A percentile compares a stretch with the other conserved stretches of the same genome.
Conservation (phyloP, 2,329 filamentous ascomycete species). For the Microthyrium microscopicum region DNA sequence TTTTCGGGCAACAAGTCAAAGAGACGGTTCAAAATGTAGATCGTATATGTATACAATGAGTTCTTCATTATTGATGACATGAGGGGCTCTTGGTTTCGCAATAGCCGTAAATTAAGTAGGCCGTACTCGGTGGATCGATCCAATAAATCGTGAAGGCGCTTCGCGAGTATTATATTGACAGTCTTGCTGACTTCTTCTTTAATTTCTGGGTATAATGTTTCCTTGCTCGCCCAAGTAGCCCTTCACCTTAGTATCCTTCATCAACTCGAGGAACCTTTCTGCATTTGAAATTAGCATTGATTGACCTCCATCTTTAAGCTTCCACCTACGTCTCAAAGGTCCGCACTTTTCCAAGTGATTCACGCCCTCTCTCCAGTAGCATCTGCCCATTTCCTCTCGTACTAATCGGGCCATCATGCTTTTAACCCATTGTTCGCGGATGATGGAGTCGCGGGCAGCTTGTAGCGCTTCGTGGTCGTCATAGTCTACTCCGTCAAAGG, state of each 20-base stretch:
- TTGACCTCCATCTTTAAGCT: neutral
- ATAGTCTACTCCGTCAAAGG: conserved; percentile 76
- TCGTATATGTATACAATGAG: too few relatives aligned
- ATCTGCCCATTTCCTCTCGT: conserved; percentile 69
- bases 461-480: conserved; percentile 68
- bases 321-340: conserved; percentile 54
- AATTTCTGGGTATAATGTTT: too few relatives aligned
- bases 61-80: too few relatives aligned
- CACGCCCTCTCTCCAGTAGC: conserved; percentile 68
- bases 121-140: too few relatives aligned
- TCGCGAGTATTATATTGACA: too few relatives aligned
- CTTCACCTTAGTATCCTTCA: conserved; percentile 61
- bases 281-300: conserved; percentile 8
- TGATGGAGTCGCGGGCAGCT: conserved; percentile 64
- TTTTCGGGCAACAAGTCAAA: too few relatives aligned
- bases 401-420: conserved; percentile 79
- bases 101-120: too few relatives aligned
- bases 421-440: conserved; percentile 77
- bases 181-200: too few relatives aligned
- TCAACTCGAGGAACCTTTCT: conserved; percentile 66
- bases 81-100: too few relatives aligned
- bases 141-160: too few relatives aligned
- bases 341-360: conserved; percentile 85
- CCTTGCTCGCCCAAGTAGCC: conserved; percentile 68
- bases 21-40: too few relatives aligned